Percentiles rank a stretch among this genome's conserved stretches.
These are phyloP conservation scores for Lipomyces chichibuensis DNA, from an alignment of 805 yeast genomes.

Conservation along the genomic window DNA sequence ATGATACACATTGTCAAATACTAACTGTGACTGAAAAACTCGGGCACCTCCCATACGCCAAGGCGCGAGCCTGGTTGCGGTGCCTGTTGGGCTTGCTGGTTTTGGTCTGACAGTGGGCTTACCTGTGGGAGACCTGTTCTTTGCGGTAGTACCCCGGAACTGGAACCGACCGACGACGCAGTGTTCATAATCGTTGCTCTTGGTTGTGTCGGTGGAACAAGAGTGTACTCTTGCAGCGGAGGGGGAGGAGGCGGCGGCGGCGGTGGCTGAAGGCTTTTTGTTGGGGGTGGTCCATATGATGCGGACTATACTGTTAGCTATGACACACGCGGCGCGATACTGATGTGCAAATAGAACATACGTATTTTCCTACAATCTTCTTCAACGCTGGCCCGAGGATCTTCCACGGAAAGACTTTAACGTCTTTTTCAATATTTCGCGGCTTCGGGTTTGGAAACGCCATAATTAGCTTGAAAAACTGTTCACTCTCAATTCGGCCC, in stretches of 20 bases:
- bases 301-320: background rate
- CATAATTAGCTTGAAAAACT: slow-evolving; percentile 58
- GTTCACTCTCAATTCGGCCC: slow-evolving; percentile 46
- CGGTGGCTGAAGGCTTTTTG: background rate
- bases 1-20: background rate
- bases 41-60: slow-evolving; percentile 1
- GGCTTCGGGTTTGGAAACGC: slow-evolving; percentile 65
- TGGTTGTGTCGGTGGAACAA: background rate
- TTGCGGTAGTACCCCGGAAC: background rate
- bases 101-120: background rate
- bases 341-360: slow-evolving; percentile 5
- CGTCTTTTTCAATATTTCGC: slow-evolving; percentile 69
- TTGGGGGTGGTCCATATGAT: background rate
- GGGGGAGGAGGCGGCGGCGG: background rate
- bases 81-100: background rate
- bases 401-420: slow-evolving; percentile 67
- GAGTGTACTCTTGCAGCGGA: background rate
- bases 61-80: background rate
- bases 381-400: slow-evolving; percentile 56
- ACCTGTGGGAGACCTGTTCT: background rate
- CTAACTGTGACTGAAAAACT: background rate
- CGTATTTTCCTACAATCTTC: slow-evolving; percentile 62
- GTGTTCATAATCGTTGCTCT: background rate
- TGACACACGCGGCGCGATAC: background rate
- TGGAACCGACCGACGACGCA: background rate